Evolutionary conservation across 2,329 filamentous ascomycete species (phyloP), one percentile per base, ranked within the genome.

Genomic region (Ophiostoma pallidulum): DNA sequence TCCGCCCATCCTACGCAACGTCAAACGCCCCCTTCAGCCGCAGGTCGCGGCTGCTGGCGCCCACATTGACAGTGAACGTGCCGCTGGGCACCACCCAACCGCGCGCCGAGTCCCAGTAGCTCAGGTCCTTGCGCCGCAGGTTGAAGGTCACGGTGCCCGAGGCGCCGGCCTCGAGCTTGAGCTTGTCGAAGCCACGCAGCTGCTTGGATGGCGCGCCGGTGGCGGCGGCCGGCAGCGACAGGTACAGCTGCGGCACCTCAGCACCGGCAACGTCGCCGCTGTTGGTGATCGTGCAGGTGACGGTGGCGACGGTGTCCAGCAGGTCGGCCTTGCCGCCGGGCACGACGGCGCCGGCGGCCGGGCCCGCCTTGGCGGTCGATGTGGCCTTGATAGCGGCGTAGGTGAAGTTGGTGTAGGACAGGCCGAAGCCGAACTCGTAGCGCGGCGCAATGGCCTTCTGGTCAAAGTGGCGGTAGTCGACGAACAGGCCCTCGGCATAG

Each of bases 371-470:
- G 8, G 62, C 64, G 8, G 59, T 60, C 4, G 66, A 38, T 5
- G 63, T 60, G 41, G 69, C 55, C 26, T 64, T 64, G 10, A 82
- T 66, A 49, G 69, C 64, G 14, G 73, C 70, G 59, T 79, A 81
- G 26, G 71, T 70, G 63, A 85, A 87, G 22, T 72, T 79, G 2
- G 84, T 85, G 65, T 86, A 87, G 13, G 80, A 71, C 22, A 84
- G 65, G 0, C 80, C 80, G 56, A 77, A 77, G 6, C 80, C 80
- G 53, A 84, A 84, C 49, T 78, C 77, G 56, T 75, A 84, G 8
- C 78, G 70, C 1, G 80, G 77, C 24, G 65, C 71, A 53, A 82
- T 77, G 32, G 65, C 66, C 8, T 69, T 66, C 47, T 72, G 68
- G 54, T 80, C 69, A 58, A 84, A 82, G 62, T 79, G 73, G 28